phyloP scores from a whole-genome alignment of 805 yeast species.

The Kuraishia cidri region DNA sequence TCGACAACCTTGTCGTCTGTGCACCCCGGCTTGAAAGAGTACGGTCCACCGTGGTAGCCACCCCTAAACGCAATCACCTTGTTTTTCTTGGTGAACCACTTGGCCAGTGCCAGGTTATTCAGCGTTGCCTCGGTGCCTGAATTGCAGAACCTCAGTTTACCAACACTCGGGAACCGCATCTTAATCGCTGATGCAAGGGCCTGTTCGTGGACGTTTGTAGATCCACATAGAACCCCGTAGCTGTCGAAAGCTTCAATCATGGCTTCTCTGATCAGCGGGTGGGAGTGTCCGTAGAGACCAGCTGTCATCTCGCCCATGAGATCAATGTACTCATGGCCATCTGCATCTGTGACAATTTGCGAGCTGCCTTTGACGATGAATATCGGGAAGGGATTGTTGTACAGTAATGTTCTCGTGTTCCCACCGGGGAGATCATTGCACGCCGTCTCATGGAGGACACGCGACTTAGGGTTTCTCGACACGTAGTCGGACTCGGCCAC shows the following conservation, averaged over 20 bases:
- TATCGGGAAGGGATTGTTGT: slow-evolving; percentile 8
- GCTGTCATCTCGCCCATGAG: slow-evolving; percentile 9
- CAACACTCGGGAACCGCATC: slow-evolving; percentile 4
- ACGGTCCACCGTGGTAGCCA: slow-evolving; percentile 9
- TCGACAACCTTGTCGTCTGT: slow-evolving; percentile 2
- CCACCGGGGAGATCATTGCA: slow-evolving; percentile 6
- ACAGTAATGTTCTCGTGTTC: slow-evolving; percentile 7
- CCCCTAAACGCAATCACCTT: slow-evolving; percentile 6
- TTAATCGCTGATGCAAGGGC: slow-evolving; percentile 4
- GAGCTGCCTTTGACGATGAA: slow-evolving; percentile 4
- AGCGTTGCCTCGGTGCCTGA: slow-evolving; percentile 9
- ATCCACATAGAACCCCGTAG: slow-evolving; percentile 7
- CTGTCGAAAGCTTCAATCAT: slow-evolving; percentile 3
- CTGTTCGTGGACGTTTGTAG: slow-evolving; percentile 4
- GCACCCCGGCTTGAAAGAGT: slow-evolving; percentile 4
- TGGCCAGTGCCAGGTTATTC: slow-evolving; percentile 7
- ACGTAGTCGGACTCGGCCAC: slow-evolving; percentile 1
- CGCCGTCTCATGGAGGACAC: slow-evolving; percentile 2
- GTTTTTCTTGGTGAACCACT: slow-evolving; percentile 5
- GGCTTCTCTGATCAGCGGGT: slow-evolving; percentile 6
- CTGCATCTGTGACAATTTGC: slow-evolving; percentile 4
- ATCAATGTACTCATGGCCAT: slow-evolving; percentile 8
- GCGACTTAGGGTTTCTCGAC: slow-evolving; percentile 5
- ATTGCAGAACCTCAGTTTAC: slow-evolving; percentile 7
- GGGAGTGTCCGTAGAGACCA: slow-evolving; percentile 8